Percentiles rank a stretch among this genome's conserved stretches.
Evolutionary conservation across 73 alveolate species (phyloP).

Genomic region (Blepharisma japonicum): DNA sequence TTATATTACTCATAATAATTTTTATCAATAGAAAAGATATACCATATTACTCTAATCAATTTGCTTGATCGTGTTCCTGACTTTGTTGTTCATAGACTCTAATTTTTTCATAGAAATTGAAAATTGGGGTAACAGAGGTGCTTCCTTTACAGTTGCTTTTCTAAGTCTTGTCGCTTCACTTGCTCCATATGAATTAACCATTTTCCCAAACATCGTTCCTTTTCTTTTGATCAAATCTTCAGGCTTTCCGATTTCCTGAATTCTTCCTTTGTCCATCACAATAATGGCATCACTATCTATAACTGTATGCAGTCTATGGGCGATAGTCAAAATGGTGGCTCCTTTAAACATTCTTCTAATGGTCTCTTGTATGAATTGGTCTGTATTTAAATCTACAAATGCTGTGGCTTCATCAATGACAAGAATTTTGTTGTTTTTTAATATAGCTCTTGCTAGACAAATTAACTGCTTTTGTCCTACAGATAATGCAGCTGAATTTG

Average conservation of each 20-base stretch:
- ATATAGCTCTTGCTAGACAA: conserved; percentile 10
- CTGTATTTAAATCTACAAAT: neutral
- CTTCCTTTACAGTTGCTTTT: too few species aligned
- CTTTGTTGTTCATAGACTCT: too few species aligned
- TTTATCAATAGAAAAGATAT: too few species aligned
- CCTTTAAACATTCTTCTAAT: conserved; percentile 38
- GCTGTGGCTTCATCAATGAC: conserved; percentile 4
- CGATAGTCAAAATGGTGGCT: conserved; percentile 82
- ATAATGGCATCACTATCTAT: conserved; percentile 68
- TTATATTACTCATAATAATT: too few species aligned
- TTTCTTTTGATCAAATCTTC: conserved; percentile 42
- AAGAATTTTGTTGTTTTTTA: neutral
- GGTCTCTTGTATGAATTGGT: neutral
- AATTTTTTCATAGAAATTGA: too few species aligned
- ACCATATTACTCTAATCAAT: too few species aligned
- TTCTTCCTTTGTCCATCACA: conserved; percentile 62
- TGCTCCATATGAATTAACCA: too few species aligned
- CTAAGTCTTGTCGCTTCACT: too few species aligned
- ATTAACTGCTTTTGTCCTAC: neutral
- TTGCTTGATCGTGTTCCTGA: too few species aligned
- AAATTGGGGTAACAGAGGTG: too few species aligned
- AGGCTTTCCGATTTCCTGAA: conserved; percentile 67
- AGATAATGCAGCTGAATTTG: too few species aligned
- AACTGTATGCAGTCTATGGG: conserved; percentile 81
- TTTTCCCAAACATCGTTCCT: neutral